Conservation (phyloP, 495 filamentous ascomycete genomes). For the Aspergillus cristatus region DNA sequence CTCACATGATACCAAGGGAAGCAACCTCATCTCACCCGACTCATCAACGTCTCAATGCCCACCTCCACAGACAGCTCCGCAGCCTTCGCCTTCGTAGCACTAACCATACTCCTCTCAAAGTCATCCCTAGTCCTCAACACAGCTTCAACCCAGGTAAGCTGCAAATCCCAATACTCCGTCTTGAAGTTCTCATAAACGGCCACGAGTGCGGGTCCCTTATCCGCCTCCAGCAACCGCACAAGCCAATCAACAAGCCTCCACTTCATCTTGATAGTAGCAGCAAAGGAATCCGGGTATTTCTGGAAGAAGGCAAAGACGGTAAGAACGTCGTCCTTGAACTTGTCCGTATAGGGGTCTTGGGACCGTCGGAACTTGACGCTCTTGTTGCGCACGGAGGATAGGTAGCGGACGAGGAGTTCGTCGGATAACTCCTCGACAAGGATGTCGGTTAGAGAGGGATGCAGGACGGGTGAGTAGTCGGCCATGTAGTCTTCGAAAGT, state of each 20-base stretch:
- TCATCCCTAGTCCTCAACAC: conserved; percentile 83
- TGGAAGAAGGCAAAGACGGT: conserved; percentile 69
- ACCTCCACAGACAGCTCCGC: conserved; percentile 72
- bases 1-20: too few relatives aligned
- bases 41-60: conserved; percentile 82
- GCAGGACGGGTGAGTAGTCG: conserved; percentile 73
- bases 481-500: conserved; percentile 91
- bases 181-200: conserved; percentile 78
- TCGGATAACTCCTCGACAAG: conserved; percentile 84
- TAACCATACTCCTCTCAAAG: conserved; percentile 84
- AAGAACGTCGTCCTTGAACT: conserved; percentile 81
- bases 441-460: conserved; percentile 79
- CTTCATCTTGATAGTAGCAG: conserved; percentile 67
- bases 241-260: conserved; percentile 86
- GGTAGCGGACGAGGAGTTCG: conserved; percentile 77
- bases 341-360: conserved; percentile 71
- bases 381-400: conserved; percentile 80
- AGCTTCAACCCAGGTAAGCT: conserved; percentile 92
- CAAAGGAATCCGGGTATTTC: conserved; percentile 55
- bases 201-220: conserved; percentile 60
- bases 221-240: conserved; percentile 59
- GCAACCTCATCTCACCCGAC: conserved; percentile 64
- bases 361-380: conserved; percentile 76
- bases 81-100: conserved; percentile 73
- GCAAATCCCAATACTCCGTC: conserved; percentile 83